Conservation (phyloP, 129 eudicot genomes). For the Pseudognaphalium luteoalbum region DNA sequence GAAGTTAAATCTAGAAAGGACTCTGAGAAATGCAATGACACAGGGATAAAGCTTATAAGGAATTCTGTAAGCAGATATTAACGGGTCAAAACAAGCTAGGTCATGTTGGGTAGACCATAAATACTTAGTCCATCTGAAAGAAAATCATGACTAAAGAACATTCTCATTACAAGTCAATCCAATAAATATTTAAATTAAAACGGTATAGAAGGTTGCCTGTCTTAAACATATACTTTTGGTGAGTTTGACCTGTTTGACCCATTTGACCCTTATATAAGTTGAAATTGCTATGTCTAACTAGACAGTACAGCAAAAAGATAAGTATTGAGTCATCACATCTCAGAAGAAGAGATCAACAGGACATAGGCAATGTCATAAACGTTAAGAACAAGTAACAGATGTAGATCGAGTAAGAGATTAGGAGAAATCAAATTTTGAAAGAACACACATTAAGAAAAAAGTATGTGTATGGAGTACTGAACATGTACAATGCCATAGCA, state of each 20-base stretch:
- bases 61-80: not conserved
- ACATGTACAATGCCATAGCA: slow-evolving; percentile 1
- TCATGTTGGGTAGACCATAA: not conserved
- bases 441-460: not conserved
- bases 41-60: not conserved
- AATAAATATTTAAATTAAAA: not conserved
- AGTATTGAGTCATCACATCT: no score
- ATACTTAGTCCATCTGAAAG: no score
- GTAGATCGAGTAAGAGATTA: not conserved
- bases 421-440: not conserved
- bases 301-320: not conserved
- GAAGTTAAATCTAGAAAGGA: not conserved
- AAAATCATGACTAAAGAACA: not conserved
- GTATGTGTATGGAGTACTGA: not conserved
- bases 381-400: not conserved
- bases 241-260: not conserved
- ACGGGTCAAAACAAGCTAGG: not conserved
- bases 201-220: not conserved
- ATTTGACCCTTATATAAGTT: not conserved
- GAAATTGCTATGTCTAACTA: not conserved
- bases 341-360: no score
- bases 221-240: not conserved
- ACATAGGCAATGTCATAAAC: not conserved
- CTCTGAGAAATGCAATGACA: not conserved
- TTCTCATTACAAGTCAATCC: not conserved